These are phyloP conservation scores for Metschnikowia kofuensis DNA, from an alignment of 805 yeast genomes.

Conservation along the genomic window DNA sequence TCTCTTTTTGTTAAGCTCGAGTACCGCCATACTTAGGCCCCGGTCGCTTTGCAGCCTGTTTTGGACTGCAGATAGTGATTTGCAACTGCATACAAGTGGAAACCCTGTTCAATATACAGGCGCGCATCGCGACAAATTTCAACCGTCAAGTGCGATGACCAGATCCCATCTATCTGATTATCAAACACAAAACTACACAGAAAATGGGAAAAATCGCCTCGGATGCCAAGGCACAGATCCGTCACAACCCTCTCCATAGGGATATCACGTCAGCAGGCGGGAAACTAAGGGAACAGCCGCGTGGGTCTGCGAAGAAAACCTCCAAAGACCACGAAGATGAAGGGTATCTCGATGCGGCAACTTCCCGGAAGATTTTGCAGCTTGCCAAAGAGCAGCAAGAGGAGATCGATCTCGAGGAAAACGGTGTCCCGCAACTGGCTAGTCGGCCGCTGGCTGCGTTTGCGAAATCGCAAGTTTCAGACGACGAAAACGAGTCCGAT, in stretches of 20 bases:
- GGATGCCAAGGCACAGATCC: slow-evolving; percentile 52
- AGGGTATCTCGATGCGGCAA: slow-evolving; percentile 70
- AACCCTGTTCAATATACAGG: no score
- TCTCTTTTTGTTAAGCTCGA: slow-evolving; percentile 33
- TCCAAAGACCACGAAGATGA: slow-evolving; percentile 49
- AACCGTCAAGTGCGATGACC: slow-evolving; percentile 1
- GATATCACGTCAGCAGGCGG: slow-evolving; percentile 79
- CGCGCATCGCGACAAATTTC: not conserved
- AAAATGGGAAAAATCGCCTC: slow-evolving; percentile 64
- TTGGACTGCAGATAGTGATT: not conserved
- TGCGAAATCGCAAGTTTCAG: slow-evolving; percentile 26
- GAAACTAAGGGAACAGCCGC: slow-evolving; percentile 48
- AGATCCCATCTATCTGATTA: not conserved
- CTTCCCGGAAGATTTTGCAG: slow-evolving; percentile 82
- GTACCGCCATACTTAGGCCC: not conserved
- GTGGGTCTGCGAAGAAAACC: slow-evolving; percentile 30
- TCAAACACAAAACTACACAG: not conserved
- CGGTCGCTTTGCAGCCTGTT: no score
- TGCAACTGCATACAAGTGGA: no score
- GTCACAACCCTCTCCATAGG: slow-evolving; percentile 78
- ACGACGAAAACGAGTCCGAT: slow-evolving; percentile 38
- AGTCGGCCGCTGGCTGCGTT: not conserved
- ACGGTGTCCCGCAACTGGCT: slow-evolving; percentile 23
- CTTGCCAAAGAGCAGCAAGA: slow-evolving; percentile 92
- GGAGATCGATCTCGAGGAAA: slow-evolving; percentile 71